phyloP scores from a whole-genome alignment of 805 yeast genomes.

The Yarrowia keelungensis region DNA sequence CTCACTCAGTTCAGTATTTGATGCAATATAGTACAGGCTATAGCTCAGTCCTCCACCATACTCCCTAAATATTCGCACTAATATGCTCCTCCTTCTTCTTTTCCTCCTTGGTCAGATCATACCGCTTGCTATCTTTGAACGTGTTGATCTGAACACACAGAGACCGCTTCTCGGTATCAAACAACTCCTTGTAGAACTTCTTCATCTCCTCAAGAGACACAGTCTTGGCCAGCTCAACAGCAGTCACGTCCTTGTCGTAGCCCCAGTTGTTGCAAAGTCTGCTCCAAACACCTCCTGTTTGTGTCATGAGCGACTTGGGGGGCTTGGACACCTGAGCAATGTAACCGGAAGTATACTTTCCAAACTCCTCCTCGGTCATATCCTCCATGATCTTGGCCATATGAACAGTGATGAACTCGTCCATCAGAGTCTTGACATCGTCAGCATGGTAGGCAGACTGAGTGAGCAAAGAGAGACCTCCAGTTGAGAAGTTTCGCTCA shows the following conservation, averaged over 20 bases:
- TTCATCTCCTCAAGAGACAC: slow-evolving; percentile 22
- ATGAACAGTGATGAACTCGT: slow-evolving; percentile 58
- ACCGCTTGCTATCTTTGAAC: slow-evolving; percentile 6
- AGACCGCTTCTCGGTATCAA: slow-evolving; percentile 16
- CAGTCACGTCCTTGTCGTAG: not conserved
- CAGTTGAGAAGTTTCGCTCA: slow-evolving; percentile 71
- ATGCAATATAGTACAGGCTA: too few species aligned
- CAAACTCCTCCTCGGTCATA: slow-evolving; percentile 24
- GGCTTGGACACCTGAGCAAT: slow-evolving; percentile 31
- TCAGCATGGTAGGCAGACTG: slow-evolving; percentile 83
- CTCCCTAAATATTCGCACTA: not conserved
- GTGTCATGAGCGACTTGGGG: slow-evolving; percentile 7
- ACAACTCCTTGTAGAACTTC: not conserved
- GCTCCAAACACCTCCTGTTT: not conserved
- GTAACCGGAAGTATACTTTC: slow-evolving; percentile 6
- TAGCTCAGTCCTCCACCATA: too few species aligned
- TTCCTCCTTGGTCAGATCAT: not conserved
- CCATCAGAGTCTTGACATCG: slow-evolving; percentile 78
- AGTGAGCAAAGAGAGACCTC: slow-evolving; percentile 74
- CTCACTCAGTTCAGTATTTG: too few species aligned
- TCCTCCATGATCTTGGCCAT: slow-evolving; percentile 2
- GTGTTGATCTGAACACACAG: slow-evolving; percentile 18
- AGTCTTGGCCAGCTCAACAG: slow-evolving; percentile 6
- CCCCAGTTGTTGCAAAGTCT: slow-evolving; percentile 4
- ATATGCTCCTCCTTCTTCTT: not conserved